phyloP scores from a whole-genome alignment of 2,329 filamentous ascomycete genomes.

The Alternaria incomplexa region DNA sequence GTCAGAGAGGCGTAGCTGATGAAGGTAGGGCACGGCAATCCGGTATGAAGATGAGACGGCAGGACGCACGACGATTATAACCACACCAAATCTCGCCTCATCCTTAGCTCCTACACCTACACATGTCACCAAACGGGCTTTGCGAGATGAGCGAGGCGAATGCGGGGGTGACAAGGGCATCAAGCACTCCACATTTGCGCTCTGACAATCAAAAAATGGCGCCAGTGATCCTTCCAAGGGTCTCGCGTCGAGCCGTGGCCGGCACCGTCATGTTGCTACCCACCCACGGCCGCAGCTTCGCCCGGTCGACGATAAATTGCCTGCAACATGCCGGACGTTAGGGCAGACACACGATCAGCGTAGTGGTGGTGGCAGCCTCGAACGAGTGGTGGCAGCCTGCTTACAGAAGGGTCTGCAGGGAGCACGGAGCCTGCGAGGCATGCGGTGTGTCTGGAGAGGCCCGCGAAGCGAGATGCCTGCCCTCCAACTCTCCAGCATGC shows the following conservation, averaged over 20 bases:
- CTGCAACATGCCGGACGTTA: conserved; percentile 27
- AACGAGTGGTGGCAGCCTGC: conserved; percentile 22
- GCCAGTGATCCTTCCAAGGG: conserved; percentile 34
- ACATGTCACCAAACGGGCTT: conserved; percentile 24
- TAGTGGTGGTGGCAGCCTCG: conserved; percentile 26
- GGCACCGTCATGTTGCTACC: conserved; percentile 30
- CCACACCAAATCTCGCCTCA: conserved; percentile 25
- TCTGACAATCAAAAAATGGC: conserved; percentile 33
- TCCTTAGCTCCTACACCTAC: conserved; percentile 20
- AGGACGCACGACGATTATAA: conserved; percentile 31
- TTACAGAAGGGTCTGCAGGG: conserved; percentile 37
- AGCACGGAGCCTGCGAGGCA: conserved; percentile 29
- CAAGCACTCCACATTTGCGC: conserved; percentile 39
- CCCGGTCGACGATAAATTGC: conserved; percentile 32
- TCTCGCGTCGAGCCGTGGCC: conserved; percentile 23
- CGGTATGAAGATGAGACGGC: conserved; percentile 8
- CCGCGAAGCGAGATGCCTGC: conserved; percentile 22
- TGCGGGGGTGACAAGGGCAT: conserved; percentile 43
- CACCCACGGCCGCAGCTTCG: conserved; percentile 15
- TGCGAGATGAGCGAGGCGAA: conserved; percentile 40
- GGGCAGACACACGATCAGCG: conserved; percentile 8
- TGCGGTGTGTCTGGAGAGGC: conserved; percentile 19
- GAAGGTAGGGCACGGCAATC: background rate
- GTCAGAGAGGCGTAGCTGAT: conserved; percentile 1
- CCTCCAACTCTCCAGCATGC: conserved; percentile 18